Percentiles rank a stretch among this genome's conserved stretches.
Conservation (phyloP, 2,329 filamentous ascomycete species). For the Fusarium nygamai region DNA sequence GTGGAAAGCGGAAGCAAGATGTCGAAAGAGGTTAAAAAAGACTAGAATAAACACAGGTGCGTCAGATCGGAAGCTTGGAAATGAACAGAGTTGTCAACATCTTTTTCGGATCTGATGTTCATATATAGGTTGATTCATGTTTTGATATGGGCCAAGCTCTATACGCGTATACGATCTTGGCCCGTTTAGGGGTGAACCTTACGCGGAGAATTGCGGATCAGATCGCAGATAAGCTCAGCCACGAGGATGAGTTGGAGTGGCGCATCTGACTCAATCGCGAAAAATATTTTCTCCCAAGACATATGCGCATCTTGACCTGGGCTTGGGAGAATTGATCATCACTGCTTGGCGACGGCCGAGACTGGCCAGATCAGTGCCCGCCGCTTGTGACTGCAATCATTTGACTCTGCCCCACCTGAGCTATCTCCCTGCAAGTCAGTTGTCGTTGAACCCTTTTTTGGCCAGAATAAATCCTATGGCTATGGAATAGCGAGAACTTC, state of each 20-base stretch:
- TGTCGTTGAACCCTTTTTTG: no score
- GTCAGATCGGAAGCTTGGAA: no score
- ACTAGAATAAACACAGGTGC: fast-evolving
- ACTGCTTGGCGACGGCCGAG: not conserved
- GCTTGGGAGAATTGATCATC: fast-evolving
- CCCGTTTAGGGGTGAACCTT: not conserved
- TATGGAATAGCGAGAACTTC: not conserved
- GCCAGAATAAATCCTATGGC: no score
- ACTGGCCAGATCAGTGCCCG: not conserved
- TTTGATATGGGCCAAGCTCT: not conserved
- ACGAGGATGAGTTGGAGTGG: not conserved
- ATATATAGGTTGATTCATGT: not conserved
- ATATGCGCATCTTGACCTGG: not conserved
- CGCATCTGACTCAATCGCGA: fast-evolving
- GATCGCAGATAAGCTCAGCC: not conserved
- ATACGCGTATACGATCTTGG: not conserved
- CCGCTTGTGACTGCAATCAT: not conserved
- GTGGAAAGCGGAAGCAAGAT: not conserved
- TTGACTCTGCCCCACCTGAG: no score
- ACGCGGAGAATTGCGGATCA: not conserved
- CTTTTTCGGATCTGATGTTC: not conserved
- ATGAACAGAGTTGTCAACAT: no score
- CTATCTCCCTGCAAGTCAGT: not conserved
- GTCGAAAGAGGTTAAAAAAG: fast-evolving
- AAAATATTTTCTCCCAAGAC: fast-evolving